Evolutionary conservation across 768 basidiomycete species (phyloP), one percentile per base, ranked within the genome.

Genomic region (Hirschioporus abietinus): DNA sequence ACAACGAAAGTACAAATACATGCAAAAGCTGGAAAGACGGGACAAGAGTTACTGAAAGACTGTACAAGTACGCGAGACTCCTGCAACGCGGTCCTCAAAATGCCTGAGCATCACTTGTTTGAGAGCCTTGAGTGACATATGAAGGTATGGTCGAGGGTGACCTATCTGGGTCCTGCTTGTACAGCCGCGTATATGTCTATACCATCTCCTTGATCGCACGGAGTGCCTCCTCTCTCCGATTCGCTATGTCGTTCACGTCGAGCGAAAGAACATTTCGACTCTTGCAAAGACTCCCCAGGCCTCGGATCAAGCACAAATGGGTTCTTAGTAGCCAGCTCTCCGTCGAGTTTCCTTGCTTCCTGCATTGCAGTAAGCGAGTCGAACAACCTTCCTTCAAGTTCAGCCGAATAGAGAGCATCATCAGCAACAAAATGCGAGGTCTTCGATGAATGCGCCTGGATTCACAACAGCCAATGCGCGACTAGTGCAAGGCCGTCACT

Each of bases 341-440:
- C 67, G 58, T 60, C 58, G 20, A 69, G 7, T n/a, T 35, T 58
- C 35, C 35, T 10, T 23, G 68, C 67, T 52, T 68, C 67, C 42
- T 24, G 3, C 26, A 65, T 35, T 5, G 68, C 64, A 12, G 27
- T 58, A 18, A 68, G 52, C 7, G 68, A 66, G n/a, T 68, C 63
- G 23, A 52, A 63, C 58, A 9, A 7, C 23, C 36, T 42, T 20
- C 63, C 9, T 63, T 25, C 23, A 67, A 52, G 27, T 18, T 25
- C 27, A 3, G 25, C n/a, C n/a, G n/a, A n/a, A n/a, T n/a, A n/a
- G 68, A 68, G 36, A 65, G 52, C 30, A 30, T 30, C 4, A 3
- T 68, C 25, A 69, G 63, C 17, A 66, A 64, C 58, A 58, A 12
- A n/a, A 12, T 3, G 68, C 67, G 24, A 69, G 64, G 17, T 65